A percentile compares a stretch with the other conserved stretches of the same genome.
Evolutionary conservation across 352 stramenopile genomes (phyloP).

Genomic region (Phytopythium vexans): DNA sequence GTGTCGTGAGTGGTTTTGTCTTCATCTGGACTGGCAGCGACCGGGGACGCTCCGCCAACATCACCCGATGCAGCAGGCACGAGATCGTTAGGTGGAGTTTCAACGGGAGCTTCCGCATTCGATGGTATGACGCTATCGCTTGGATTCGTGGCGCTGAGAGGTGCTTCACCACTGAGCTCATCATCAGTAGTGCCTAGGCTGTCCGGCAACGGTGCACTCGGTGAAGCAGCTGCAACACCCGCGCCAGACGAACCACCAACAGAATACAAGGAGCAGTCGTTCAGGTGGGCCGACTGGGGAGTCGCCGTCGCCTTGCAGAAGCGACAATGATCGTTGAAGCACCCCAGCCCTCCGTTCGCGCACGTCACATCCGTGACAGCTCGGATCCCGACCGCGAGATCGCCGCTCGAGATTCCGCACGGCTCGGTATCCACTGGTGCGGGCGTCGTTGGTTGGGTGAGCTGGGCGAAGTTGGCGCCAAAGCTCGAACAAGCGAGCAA

Average conservation of each 20-base stretch:
- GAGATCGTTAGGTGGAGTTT: too few relatives aligned
- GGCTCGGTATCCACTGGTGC: neutral
- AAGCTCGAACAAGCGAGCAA: neutral
- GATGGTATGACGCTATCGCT: too few relatives aligned
- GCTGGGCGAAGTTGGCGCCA: neutral
- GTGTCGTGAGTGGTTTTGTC: too few relatives aligned
- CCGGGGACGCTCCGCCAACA: too few relatives aligned
- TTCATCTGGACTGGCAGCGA: too few relatives aligned
- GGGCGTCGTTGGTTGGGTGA: too few relatives aligned
- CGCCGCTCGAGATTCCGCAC: constrained; percentile 8
- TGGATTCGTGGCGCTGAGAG: too few relatives aligned
- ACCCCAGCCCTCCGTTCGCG: constrained; percentile 27
- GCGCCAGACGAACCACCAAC: neutral
- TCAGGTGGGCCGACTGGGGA: constrained; percentile 14
- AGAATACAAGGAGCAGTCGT: constrained; percentile 14
- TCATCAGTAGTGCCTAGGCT: too few relatives aligned
- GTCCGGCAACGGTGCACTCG: too few relatives aligned
- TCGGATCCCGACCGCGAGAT: constrained; percentile 18
- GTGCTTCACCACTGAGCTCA: too few relatives aligned
- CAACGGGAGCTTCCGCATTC: too few relatives aligned
- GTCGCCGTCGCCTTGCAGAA: constrained; percentile 25
- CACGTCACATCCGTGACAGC: constrained; percentile 26
- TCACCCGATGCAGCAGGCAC: too few relatives aligned
- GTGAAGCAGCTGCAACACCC: constrained; percentile 2
- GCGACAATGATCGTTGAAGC: constrained; percentile 27